Percentiles rank a stretch among this genome's conserved stretches.
Evolutionary conservation across 2,329 filamentous ascomycete genomes (phyloP).

Genomic region (Talaromyces sp.): DNA sequence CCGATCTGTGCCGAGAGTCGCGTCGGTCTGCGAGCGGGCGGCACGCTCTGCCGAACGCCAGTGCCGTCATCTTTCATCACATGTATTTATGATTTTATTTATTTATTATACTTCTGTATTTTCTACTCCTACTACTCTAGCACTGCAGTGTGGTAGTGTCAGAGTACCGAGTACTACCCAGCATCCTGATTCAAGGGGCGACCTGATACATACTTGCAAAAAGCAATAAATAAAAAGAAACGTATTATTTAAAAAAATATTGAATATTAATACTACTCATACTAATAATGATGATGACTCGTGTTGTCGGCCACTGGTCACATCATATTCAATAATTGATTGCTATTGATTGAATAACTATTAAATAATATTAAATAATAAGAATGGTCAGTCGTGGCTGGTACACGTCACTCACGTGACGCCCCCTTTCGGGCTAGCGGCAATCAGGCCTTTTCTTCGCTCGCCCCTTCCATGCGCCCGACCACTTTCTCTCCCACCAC

Average conservation of each 20-base stretch:
- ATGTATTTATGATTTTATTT: neutral
- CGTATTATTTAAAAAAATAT: neutral
- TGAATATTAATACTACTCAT: neutral
- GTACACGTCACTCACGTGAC: neutral
- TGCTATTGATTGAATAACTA: neutral
- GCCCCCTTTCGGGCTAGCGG: neutral
- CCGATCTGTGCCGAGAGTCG: neutral
- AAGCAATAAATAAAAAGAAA: neutral
- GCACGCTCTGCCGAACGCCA: neutral
- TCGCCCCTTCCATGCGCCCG: neutral
- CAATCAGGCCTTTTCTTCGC: neutral
- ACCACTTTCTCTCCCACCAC: neutral
- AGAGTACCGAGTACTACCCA: no score
- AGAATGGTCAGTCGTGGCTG: neutral
- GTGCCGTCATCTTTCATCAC: neutral
- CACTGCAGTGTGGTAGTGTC: no score
- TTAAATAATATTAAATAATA: neutral
- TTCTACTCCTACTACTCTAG: neutral
- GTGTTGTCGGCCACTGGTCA: neutral
- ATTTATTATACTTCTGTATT: neutral
- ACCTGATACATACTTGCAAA: neutral
- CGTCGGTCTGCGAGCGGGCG: constrained; percentile 1
- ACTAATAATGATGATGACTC: neutral
- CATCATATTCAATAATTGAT: neutral
- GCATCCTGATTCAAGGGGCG: neutral